phyloP scores from a whole-genome alignment of 768 basidiomycete species.

The Amyloporia xantha region DNA sequence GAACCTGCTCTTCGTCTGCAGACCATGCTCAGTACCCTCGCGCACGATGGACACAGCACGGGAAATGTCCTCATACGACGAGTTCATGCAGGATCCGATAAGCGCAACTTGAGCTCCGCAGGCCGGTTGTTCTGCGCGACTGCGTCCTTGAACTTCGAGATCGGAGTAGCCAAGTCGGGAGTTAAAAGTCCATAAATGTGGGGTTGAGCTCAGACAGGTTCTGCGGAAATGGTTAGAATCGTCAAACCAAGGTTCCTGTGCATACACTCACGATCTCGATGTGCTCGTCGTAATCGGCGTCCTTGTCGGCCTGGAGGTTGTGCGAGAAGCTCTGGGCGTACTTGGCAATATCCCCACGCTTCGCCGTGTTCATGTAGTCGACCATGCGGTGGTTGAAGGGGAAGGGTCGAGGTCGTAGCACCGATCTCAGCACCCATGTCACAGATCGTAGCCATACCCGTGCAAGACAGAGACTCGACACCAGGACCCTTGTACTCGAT shows the following conservation, averaged over 20 bases:
- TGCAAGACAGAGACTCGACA: no score
- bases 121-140: constrained; percentile 98
- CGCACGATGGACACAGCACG: constrained; percentile 91
- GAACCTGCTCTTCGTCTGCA: no score
- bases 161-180: no score
- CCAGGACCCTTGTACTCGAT: constrained; percentile 95
- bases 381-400: no score
- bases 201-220: constrained; percentile 97
- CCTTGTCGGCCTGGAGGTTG: constrained; percentile 84
- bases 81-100: constrained; percentile 99
- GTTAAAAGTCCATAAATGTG: constrained; percentile 99
- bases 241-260: not conserved
- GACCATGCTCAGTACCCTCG: constrained; percentile 76
- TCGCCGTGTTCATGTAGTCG: constrained; percentile 93
- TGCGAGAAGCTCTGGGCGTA: constrained; percentile 86
- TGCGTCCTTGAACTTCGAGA: constrained; percentile 86
- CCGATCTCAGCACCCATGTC: no score
- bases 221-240: constrained; percentile 27
- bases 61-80: no score
- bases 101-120: constrained; percentile 93
- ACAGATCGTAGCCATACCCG: no score
- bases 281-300: constrained; percentile 92
- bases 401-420: constrained; percentile 97
- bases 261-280: no score
- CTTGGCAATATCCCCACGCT: constrained; percentile 76